A percentile compares a stretch with the other conserved stretches of the same genome.
These are phyloP conservation scores for Saccharomycopsis babjevae DNA, from an alignment of 805 yeast genomes.

Conservation along the genomic window DNA sequence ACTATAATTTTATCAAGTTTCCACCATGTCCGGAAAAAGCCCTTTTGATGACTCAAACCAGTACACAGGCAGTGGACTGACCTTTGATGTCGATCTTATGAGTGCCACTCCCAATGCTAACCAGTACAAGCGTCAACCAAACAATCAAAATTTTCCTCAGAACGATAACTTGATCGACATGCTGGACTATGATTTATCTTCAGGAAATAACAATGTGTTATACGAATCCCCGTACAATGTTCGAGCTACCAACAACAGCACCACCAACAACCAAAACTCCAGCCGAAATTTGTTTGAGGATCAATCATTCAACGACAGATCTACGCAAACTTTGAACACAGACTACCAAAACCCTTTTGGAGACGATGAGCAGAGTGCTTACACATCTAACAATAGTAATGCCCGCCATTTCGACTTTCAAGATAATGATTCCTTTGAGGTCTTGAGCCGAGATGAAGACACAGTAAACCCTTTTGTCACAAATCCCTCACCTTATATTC, in stretches of 20 bases:
- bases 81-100: slow-evolving; percentile 18
- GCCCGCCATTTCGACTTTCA: neutral
- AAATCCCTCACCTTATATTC: neutral
- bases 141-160: neutral
- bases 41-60: neutral
- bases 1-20: no score
- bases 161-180: slow-evolving; percentile 6
- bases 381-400: neutral
- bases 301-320: neutral
- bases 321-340: slow-evolving; percentile 1
- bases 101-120: slow-evolving; percentile 9
- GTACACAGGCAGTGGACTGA: neutral
- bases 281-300: neutral
- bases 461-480: slow-evolving; percentile 15
- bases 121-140: neutral
- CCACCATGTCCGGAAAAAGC: neutral
- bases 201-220: neutral
- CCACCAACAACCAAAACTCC: neutral
- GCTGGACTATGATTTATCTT: slow-evolving; percentile 1
- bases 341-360: slow-evolving; percentile 9
- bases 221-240: slow-evolving; percentile 7
- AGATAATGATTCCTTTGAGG: slow-evolving; percentile 11
- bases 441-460: slow-evolving; percentile 12
- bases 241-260: slow-evolving; percentile 14
- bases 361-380: neutral